Percentiles rank a stretch among this genome's conserved stretches.
Evolutionary conservation across 371 early-diverging fungal genomes (phyloP).

Genomic region (Syncephalastrum racemosum): DNA sequence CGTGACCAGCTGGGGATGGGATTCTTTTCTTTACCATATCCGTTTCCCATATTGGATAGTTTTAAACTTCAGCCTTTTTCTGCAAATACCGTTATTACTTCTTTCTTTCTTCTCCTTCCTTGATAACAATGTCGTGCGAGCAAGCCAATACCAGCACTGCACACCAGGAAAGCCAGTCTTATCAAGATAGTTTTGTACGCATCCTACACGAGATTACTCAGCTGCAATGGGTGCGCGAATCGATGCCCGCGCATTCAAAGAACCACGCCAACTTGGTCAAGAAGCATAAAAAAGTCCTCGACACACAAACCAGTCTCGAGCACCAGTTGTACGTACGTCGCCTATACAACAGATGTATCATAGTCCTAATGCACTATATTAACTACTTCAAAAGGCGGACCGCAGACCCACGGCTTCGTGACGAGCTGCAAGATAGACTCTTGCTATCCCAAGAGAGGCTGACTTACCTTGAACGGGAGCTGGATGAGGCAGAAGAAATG

Average conservation of each 20-base stretch:
- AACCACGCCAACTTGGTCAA: slow-evolving; percentile 40
- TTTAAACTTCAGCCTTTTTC: no score
- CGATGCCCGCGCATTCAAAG: slow-evolving; percentile 41
- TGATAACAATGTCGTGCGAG: no score
- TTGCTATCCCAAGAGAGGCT: slow-evolving; percentile 31
- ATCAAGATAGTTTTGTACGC: slow-evolving; percentile 19
- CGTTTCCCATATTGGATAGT: no score
- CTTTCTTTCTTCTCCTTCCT: no score
- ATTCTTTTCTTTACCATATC: no score
- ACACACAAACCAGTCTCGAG: slow-evolving; percentile 29
- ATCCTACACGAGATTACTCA: slow-evolving; percentile 34
- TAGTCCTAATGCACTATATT: not conserved
- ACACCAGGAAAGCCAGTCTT: slow-evolving; percentile 2
- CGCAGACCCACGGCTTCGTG: not conserved
- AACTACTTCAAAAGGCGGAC: slow-evolving; percentile 15
- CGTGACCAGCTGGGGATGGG: no score
- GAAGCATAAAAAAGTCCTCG: slow-evolving; percentile 29
- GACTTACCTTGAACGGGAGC: slow-evolving; percentile 21
- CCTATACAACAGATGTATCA: no score
- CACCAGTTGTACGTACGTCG: slow-evolving; percentile 29
- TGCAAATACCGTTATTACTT: no score
- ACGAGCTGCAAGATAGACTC: slow-evolving; percentile 13
- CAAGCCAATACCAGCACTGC: no score
- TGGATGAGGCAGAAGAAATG: slow-evolving; percentile 34
- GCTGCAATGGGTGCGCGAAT: slow-evolving; percentile 50